Conservation (phyloP, 345 rosid species). For the Gynandropsis gynandra region DNA sequence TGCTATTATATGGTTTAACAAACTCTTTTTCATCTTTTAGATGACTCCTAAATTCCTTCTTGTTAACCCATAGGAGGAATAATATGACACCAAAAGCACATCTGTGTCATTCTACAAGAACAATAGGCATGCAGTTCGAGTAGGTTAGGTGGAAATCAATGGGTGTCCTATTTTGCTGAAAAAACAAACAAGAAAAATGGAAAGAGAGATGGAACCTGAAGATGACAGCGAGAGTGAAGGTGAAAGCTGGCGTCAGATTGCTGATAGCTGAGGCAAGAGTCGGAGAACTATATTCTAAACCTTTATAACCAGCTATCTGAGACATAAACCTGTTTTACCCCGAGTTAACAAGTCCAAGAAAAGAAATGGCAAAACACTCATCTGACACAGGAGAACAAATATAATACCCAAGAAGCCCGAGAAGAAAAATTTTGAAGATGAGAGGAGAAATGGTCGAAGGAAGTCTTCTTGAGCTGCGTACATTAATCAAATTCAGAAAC, state of each 20-base stretch:
- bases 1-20: too few species aligned
- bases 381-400: neutral
- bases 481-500: neutral
- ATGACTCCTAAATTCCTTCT: neutral
- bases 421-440: slow-evolving; percentile 26
- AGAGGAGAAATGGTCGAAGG: slow-evolving; percentile 19
- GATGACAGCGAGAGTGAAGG: slow-evolving; percentile 27
- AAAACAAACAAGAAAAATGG: neutral
- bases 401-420: slow-evolving; percentile 30
- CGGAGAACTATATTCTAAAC: slow-evolving; percentile 33
- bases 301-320: slow-evolving; percentile 25
- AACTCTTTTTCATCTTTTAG: too few species aligned
- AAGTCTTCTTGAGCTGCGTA: slow-evolving; percentile 18
- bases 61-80: too few species aligned
- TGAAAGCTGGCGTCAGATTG: slow-evolving; percentile 41
- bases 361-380: neutral
- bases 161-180: neutral
- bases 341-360: neutral
- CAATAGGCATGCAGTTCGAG: neutral
- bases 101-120: slow-evolving; percentile 1
- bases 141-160: neutral
- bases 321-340: slow-evolving; percentile 22
- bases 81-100: too few species aligned
- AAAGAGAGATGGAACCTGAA: slow-evolving; percentile 22
- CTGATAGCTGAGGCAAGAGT: slow-evolving; percentile 44